A percentile compares a stretch with the other conserved stretches of the same genome.
Conservation (phyloP, 441 rosid genomes). For the Theobroma grandiflorum region DNA sequence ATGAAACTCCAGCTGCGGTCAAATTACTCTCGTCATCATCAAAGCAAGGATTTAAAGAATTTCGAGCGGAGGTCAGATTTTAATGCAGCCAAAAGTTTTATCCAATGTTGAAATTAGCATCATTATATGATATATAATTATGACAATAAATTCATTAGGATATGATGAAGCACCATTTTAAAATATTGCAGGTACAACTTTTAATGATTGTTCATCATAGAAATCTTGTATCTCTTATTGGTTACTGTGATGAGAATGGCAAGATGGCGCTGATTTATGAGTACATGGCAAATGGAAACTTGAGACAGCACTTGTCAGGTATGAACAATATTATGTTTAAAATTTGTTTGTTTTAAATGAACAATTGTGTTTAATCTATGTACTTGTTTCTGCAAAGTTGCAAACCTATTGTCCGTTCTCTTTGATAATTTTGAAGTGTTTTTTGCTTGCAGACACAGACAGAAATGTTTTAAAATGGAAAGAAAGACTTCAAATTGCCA, state of each 20-base stretch:
- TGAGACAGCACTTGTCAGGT: constrained; percentile 58
- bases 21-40: constrained; percentile 51
- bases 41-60: constrained; percentile 57
- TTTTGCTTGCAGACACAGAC: constrained; percentile 29
- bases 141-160: neutral
- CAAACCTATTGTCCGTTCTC: neutral
- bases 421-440: too few species aligned
- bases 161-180: neutral
- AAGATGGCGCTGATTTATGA: constrained; percentile 59
- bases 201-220: constrained; percentile 65
- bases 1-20: constrained; percentile 50
- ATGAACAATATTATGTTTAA: neutral
- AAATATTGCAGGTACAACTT: constrained; percentile 50
- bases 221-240: constrained; percentile 57
- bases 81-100: neutral
- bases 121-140: too few species aligned
- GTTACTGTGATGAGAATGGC: constrained; percentile 61
- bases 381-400: neutral
- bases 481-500: constrained; percentile 36
- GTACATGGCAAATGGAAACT: constrained; percentile 62
- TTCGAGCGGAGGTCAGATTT: constrained; percentile 49
- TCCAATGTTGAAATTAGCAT: neutral
- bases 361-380: neutral
- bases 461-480: constrained; percentile 33
- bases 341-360: neutral